Percentiles rank a stretch among this genome's conserved stretches.
These are phyloP conservation scores for Trichoderma semiorbis DNA, from an alignment of 2,329 filamentous ascomycete genomes.

Conservation along the genomic window DNA sequence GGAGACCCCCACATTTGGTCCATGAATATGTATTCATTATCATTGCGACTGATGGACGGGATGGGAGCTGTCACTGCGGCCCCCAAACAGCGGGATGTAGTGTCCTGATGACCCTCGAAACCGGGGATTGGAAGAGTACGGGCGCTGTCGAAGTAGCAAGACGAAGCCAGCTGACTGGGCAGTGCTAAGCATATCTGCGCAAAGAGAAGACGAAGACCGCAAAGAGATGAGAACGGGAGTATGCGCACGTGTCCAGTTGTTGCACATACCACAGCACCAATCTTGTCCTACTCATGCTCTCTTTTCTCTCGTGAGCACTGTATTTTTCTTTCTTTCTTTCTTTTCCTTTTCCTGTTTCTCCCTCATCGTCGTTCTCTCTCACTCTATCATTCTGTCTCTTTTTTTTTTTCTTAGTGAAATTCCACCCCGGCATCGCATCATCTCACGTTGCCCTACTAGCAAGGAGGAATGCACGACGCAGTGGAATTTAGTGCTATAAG, in stretches of 20 bases:
- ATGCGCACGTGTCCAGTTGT: not conserved
- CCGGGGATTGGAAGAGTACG: not conserved
- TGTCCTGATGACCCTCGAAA: conserved; percentile 9
- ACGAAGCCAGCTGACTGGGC: conserved; percentile 9
- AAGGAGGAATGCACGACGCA: not conserved
- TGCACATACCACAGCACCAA: not conserved
- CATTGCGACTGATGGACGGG: not conserved
- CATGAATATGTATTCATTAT: not conserved
- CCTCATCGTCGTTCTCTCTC: not conserved
- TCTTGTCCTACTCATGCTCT: not conserved
- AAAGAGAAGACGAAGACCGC: not conserved
- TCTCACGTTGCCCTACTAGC: not conserved
- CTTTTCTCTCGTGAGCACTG: not conserved
- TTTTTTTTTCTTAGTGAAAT: conserved; percentile 1
- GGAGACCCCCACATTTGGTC: conserved; percentile 5
- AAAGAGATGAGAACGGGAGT: not conserved
- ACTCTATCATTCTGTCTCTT: not conserved
- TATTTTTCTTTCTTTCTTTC: not conserved
- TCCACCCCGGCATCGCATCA: conserved; percentile 18
- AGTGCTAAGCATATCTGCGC: not conserved
- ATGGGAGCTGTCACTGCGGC: conserved; percentile 7
- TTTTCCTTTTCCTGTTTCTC: not conserved
- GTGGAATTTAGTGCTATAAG: not conserved
- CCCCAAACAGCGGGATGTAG: conserved; percentile 13
- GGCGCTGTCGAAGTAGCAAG: not conserved